Evolutionary conservation across 2,329 filamentous ascomycete species (phyloP).

Genomic region (Fusarium sp.): DNA sequence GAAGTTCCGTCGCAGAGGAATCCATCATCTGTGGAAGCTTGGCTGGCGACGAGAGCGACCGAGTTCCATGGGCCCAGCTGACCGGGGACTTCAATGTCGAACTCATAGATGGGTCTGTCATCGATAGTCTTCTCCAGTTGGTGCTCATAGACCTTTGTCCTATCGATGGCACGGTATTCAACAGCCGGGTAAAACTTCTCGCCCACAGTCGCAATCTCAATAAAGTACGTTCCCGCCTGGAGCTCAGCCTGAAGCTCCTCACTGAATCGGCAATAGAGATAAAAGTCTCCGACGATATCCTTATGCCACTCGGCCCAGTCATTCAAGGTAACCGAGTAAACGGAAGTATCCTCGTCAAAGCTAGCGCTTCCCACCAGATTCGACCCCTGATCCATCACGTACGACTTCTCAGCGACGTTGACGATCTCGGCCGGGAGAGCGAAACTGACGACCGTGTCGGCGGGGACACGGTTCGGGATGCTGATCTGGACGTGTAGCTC

Average conservation of each 20-base stretch:
- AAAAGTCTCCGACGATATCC: constrained; percentile 16
- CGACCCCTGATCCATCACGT: background rate
- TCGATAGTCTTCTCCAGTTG: background rate
- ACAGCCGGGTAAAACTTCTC: background rate
- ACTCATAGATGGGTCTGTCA: background rate
- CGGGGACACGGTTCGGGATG: background rate
- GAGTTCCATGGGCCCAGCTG: constrained; percentile 19
- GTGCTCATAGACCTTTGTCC: background rate
- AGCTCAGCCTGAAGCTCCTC: background rate
- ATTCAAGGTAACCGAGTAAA: background rate
- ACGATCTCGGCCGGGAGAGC: constrained; percentile 16
- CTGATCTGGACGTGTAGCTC: background rate
- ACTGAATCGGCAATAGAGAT: constrained; percentile 14
- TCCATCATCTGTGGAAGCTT: constrained; percentile 1
- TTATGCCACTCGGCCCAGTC: constrained; percentile 15
- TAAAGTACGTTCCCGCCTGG: background rate
- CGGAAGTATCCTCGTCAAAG: background rate
- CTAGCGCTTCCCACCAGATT: background rate
- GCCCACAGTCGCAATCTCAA: background rate
- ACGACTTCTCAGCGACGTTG: constrained; percentile 8
- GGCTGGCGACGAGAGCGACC: background rate
- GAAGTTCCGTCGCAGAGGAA: background rate
- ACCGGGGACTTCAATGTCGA: constrained; percentile 16
- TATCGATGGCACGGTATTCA: background rate
- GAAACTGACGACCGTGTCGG: background rate